A percentile compares a stretch with the other conserved stretches of the same genome.
Evolutionary conservation across 148 eudicot species (phyloP).

Genomic region (Dysphania ambrosioides): DNA sequence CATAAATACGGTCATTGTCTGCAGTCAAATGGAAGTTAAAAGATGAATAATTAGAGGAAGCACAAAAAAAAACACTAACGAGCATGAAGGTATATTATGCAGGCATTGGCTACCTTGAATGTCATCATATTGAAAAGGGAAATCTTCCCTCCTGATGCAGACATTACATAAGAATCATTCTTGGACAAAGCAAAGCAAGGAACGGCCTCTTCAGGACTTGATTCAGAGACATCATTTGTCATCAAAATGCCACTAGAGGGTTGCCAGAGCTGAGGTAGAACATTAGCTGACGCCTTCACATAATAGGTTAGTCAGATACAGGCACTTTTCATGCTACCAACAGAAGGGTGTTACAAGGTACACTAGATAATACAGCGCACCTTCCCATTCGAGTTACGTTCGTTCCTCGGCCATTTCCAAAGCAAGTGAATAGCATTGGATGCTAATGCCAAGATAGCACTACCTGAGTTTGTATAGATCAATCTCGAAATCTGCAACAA

Average conservation of each 20-base stretch:
- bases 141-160: slow-evolving; percentile 90
- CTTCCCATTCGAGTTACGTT: slow-evolving; percentile 61
- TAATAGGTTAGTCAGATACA: not conserved
- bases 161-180: slow-evolving; percentile 90
- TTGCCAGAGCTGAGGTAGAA: slow-evolving; percentile 80
- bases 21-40: slow-evolving; percentile 32
- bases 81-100: not conserved
- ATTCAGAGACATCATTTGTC: slow-evolving; percentile 72
- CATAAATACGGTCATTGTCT: slow-evolving; percentile 92
- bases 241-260: slow-evolving; percentile 78
- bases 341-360: not conserved
- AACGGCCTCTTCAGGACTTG: slow-evolving; percentile 62
- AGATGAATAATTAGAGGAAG: not conserved
- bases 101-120: slow-evolving; percentile 56
- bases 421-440: slow-evolving; percentile 84
- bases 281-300: slow-evolving; percentile 67
- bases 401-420: slow-evolving; percentile 84
- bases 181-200: slow-evolving; percentile 94
- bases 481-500: slow-evolving; percentile 73
- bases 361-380: slow-evolving; percentile 32
- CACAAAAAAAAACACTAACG: not conserved
- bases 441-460: slow-evolving; percentile 75
- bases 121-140: slow-evolving; percentile 88
- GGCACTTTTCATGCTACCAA: slow-evolving; percentile 4
- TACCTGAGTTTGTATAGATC: slow-evolving; percentile 82